Conservation (phyloP, 2,329 filamentous ascomycete genomes). For the Zelopaecilomyces penicillatus region DNA sequence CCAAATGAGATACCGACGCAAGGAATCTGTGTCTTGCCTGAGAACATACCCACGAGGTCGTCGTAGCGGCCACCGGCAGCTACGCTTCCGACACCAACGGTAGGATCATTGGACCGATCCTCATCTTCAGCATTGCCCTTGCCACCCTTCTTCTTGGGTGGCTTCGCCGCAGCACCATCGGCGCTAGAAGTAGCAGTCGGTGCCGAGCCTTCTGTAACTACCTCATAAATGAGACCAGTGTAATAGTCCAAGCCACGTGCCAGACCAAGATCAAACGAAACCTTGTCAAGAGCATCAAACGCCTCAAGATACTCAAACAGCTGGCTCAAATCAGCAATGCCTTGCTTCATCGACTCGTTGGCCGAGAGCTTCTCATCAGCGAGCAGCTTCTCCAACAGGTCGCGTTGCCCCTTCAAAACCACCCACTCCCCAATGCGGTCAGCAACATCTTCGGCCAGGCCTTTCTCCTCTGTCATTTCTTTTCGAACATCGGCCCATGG, state of each 20-base stretch:
- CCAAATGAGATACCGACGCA: conserved; percentile 69
- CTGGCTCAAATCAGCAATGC: conserved; percentile 70
- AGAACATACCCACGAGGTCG: conserved; percentile 90
- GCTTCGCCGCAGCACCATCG: conserved; percentile 14
- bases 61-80: conserved; percentile 89
- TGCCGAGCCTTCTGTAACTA: conserved; percentile 73
- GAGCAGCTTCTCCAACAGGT: conserved; percentile 63
- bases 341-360: conserved; percentile 69
- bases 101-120: conserved; percentile 70
- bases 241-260: conserved; percentile 91
- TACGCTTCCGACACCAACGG: conserved; percentile 75
- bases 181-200: conserved; percentile 31
- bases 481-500: conserved; percentile 84
- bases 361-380: conserved; percentile 58
- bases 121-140: conserved; percentile 45
- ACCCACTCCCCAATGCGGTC: conserved; percentile 84
- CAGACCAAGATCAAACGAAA: conserved; percentile 85
- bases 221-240: conserved; percentile 84
- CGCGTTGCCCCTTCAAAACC: conserved; percentile 64
- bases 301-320: conserved; percentile 77
- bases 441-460: conserved; percentile 64
- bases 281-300: conserved; percentile 60
- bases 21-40: conserved; percentile 69
- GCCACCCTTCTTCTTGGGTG: conserved; percentile 38
- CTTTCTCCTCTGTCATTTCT: conserved; percentile 92